phyloP scores from a whole-genome alignment of 768 basidiomycete species.

The Pleurotus pulmonarius region DNA sequence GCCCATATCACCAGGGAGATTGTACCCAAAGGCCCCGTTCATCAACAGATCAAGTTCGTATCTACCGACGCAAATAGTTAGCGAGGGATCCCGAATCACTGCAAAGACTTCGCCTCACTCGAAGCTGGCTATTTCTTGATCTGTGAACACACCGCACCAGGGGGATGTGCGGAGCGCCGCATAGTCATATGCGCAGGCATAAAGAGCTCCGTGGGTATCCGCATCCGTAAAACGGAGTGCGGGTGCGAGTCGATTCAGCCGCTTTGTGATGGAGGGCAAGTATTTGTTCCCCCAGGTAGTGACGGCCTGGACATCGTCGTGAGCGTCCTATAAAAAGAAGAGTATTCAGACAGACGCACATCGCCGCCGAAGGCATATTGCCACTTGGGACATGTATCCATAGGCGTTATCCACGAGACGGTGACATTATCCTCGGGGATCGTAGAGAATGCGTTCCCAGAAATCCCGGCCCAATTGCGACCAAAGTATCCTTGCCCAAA shows the following conservation, averaged over 20 bases:
- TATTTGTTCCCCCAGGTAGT: constrained; percentile 29
- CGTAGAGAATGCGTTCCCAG: constrained; percentile 15
- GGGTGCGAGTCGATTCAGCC: constrained; percentile 29
- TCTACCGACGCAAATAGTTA: constrained; percentile 12
- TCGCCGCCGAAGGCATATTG: constrained; percentile 26
- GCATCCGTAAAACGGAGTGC: constrained; percentile 26
- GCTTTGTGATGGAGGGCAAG: constrained; percentile 28
- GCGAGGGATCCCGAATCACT: too few species aligned
- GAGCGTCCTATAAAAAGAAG: background rate
- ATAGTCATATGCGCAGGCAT: constrained; percentile 38
- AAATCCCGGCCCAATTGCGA: constrained; percentile 21
- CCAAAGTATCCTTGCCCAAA: constrained; percentile 37
- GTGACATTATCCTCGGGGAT: constrained; percentile 29
- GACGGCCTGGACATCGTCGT: constrained; percentile 7
- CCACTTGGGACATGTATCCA: constrained; percentile 34
- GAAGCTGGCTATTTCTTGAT: constrained; percentile 27
- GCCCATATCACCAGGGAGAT: constrained; percentile 26
- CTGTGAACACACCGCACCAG: constrained; percentile 35
- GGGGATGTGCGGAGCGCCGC: constrained; percentile 31
- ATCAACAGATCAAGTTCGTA: constrained; percentile 38
- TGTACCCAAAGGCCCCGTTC: constrained; percentile 33
- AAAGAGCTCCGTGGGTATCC: constrained; percentile 36
- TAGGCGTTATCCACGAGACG: constrained; percentile 38
- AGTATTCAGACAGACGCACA: constrained; percentile 11
- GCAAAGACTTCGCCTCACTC: constrained; percentile 22